Base-by-base conservation (phyloP, 495 filamentous ascomycete genomes). In the Viridothelium virens region DNA sequence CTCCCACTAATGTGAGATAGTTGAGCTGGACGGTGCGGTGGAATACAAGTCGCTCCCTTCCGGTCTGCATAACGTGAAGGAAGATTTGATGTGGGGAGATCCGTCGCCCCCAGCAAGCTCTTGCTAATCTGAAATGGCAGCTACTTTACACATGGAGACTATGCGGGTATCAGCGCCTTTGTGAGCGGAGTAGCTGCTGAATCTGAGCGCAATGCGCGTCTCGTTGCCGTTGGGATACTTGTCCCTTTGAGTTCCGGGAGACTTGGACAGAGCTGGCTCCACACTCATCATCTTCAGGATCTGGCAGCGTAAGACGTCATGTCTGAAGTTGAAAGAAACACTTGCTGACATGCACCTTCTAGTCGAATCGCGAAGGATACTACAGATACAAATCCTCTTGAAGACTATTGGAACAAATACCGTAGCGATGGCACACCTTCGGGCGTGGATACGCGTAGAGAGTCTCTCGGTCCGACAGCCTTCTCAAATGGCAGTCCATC, bases 11-110 rank as follows among this genome's bases (percentile, higher is more conserved):
- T 36, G 56, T n/a, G 64, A 88, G 3, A 7, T n/a, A 53, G 86
- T 96, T 62, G 84, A 91, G 67, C 83, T 98, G 56, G 91, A 95
- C 73, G 91, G 91, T 47, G 86, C 86, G 53, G 92, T 97, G 63
- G 94, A 98, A 75, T 98, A 89, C 83, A 96, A 96, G 77, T 92
- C 86, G 63, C 82, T 98, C 50, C 94, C 94, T 1, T 96, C 92
- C 0, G 94, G 94, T 46, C 77, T 97, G 56, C 94, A 98, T 79
- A 90, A 90, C 66, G 90, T 97, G 10, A 80, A 87, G 56, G 85
- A 91, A 63, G 94, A 98, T 75, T 79, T 97, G 14, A 88, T 98
- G 83, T 89, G 79, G 67, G 82, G 73, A 16, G 18, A 44, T 56
- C 9, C 46, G 9, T 14, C 34, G 5, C 37, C 41, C 37, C 4